phyloP scores from a whole-genome alignment of 176 grass and related monocot genomes.

The Paspalum vaginatum region DNA sequence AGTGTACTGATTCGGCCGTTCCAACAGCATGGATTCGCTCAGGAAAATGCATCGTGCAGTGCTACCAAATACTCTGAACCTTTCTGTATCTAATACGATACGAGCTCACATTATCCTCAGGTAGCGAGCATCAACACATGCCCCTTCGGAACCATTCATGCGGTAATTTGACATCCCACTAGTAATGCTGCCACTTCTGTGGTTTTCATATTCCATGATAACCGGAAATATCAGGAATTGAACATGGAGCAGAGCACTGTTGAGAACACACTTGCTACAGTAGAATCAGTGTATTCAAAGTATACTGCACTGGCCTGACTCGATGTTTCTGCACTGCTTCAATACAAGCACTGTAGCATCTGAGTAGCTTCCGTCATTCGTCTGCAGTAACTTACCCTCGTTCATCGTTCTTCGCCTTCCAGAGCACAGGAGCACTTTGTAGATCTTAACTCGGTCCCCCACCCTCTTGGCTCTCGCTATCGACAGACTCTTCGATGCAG shows the following conservation, averaged over 20 bases:
- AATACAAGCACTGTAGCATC: constrained; percentile 8
- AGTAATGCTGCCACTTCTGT: neutral
- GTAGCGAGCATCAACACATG: neutral
- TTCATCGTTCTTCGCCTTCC: constrained; percentile 23
- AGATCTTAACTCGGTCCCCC: neutral
- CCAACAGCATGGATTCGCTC: too few relatives aligned
- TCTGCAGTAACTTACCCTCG: neutral
- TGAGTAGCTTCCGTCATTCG: constrained; percentile 1
- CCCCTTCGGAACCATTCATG: neutral
- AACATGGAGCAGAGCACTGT: neutral
- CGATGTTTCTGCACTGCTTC: neutral
- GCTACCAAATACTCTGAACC: neutral
- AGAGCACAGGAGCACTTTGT: neutral
- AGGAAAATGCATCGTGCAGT: neutral
- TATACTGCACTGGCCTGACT: constrained; percentile 4
- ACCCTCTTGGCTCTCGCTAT: neutral
- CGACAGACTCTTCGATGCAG: neutral
- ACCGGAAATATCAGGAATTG: neutral
- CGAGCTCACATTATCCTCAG: neutral
- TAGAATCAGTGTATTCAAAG: neutral
- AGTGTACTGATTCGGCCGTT: too few relatives aligned
- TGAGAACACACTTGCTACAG: neutral
- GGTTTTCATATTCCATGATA: neutral
- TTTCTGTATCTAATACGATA: neutral
- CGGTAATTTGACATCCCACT: neutral